Percentiles rank a stretch among this genome's conserved stretches.
phyloP scores from a whole-genome alignment of 345 rosid species.

The Citropsis articulata region DNA sequence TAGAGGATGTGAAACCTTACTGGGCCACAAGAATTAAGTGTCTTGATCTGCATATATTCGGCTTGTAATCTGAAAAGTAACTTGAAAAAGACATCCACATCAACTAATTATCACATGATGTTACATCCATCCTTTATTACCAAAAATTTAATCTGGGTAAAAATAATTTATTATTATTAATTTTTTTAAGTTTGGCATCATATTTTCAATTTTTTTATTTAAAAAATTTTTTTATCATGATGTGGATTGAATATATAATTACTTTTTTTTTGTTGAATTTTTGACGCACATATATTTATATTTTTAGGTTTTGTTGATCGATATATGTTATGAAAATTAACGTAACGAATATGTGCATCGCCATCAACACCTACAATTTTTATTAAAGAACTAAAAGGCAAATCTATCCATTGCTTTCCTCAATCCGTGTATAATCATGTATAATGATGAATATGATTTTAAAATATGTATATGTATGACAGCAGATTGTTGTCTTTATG shows the following conservation, averaged over 20 bases:
- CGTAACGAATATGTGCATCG: not conserved
- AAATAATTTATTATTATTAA: too few relatives aligned
- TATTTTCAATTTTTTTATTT: too few relatives aligned
- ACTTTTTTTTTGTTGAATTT: too few relatives aligned
- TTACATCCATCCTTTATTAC: too few relatives aligned
- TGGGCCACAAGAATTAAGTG: not conserved
- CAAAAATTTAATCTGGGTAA: too few relatives aligned
- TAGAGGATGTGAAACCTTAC: conserved; percentile 2
- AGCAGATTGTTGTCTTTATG: not conserved
- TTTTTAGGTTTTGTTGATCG: too few relatives aligned
- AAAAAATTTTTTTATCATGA: too few relatives aligned
- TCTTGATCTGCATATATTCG: not conserved
- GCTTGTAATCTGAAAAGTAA: not conserved
- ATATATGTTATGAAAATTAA: too few relatives aligned
- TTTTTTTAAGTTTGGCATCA: too few relatives aligned
- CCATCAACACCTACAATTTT: not conserved
- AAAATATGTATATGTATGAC: not conserved
- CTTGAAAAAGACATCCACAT: not conserved
- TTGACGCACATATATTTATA: too few relatives aligned
- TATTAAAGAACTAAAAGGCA: not conserved
- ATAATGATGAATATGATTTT: not conserved
- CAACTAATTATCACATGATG: not conserved
- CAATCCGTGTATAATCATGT: conserved; percentile 1
- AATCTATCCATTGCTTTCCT: not conserved
- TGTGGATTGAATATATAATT: too few relatives aligned